Conservation (phyloP, 331 rosid genomes). For the Saraca asoca region DNA sequence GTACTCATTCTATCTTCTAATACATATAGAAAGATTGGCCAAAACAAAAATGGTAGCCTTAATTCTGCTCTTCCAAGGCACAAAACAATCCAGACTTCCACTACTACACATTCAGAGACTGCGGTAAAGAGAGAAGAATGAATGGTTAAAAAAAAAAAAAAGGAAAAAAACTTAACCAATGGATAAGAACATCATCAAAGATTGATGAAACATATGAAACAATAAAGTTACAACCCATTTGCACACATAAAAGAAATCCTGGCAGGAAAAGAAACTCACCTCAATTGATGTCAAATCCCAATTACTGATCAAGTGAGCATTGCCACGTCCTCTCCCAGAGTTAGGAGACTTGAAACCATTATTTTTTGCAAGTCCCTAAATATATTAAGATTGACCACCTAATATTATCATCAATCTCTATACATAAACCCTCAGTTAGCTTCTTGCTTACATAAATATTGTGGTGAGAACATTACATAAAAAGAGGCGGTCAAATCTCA, state of each 20-base stretch:
- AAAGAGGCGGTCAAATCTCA: slow-evolving; percentile 33
- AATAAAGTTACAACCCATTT: slow-evolving; percentile 24
- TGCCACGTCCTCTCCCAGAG: slow-evolving; percentile 36
- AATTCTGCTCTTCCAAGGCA: neutral
- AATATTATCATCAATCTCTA: slow-evolving; percentile 39
- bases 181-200: slow-evolving; percentile 27
- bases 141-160: slow-evolving; percentile 17
- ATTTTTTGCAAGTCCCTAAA: slow-evolving; percentile 40
- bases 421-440: slow-evolving; percentile 49
- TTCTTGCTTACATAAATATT: slow-evolving; percentile 35
- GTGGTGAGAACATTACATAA: slow-evolving; percentile 20
- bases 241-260: slow-evolving; percentile 31
- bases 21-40: neutral
- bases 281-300: slow-evolving; percentile 31
- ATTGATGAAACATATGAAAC: slow-evolving; percentile 20
- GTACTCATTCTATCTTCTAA: neutral
- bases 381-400: slow-evolving; percentile 32
- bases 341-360: slow-evolving; percentile 40
- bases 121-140: slow-evolving; percentile 22
- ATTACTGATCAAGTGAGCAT: slow-evolving; percentile 24
- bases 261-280: slow-evolving; percentile 26
- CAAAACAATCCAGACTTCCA: slow-evolving; percentile 9
- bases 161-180: slow-evolving; percentile 15
- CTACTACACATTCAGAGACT: slow-evolving; percentile 20
- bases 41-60: slow-evolving; percentile 11